A percentile compares a stretch with the other conserved stretches of the same genome.
phyloP scores from a whole-genome alignment of 805 yeast genomes.

The Candida cerambycidarum region DNA sequence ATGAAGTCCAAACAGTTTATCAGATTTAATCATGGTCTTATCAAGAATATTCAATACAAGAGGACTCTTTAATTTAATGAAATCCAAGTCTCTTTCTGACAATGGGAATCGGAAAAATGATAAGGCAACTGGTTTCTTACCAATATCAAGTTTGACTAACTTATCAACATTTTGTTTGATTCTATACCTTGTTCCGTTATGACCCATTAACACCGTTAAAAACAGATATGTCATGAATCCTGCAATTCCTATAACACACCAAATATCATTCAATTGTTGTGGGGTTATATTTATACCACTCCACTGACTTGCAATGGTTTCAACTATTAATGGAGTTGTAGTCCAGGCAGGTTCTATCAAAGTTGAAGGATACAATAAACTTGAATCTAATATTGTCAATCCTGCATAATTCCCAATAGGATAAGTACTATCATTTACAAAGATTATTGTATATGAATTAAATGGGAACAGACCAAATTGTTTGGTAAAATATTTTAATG shows the following conservation, averaged over 20 bases:
- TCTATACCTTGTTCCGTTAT: constrained; percentile 74
- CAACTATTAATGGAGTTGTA: constrained; percentile 65
- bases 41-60: constrained; percentile 81
- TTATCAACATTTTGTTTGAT: constrained; percentile 63
- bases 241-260: constrained; percentile 88
- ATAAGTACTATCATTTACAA: constrained; percentile 58
- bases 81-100: constrained; percentile 57
- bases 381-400: constrained; percentile 58
- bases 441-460: constrained; percentile 73
- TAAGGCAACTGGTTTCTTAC: constrained; percentile 75
- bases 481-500: constrained; percentile 77
- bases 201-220: constrained; percentile 70
- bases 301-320: constrained; percentile 85
- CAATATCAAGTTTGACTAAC: constrained; percentile 73
- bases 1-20: constrained; percentile 86
- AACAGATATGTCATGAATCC: constrained; percentile 79
- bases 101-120: constrained; percentile 70
- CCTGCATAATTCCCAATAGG: constrained; percentile 67
- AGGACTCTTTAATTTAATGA: constrained; percentile 79
- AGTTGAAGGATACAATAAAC: constrained; percentile 67
- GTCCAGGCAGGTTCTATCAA: constrained; percentile 76
- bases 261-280: constrained; percentile 69
- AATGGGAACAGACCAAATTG: constrained; percentile 95
- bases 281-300: constrained; percentile 91
- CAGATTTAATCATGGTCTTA: constrained; percentile 93